phyloP scores from a whole-genome alignment of 495 filamentous ascomycete genomes.

The Lophium mytilinum region DNA sequence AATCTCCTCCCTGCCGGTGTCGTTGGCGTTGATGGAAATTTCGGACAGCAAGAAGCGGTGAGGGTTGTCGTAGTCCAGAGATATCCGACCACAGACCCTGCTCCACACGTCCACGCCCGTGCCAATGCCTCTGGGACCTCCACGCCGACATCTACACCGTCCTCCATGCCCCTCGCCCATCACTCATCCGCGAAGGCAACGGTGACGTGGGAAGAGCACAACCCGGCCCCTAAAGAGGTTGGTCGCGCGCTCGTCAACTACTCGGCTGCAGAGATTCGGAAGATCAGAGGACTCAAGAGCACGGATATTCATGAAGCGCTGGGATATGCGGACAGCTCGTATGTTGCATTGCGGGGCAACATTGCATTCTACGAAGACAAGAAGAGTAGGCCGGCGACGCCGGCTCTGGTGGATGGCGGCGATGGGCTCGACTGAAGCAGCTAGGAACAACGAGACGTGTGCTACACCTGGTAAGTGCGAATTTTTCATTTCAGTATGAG shows the following conservation, averaged over 20 bases:
- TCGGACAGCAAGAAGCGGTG: slow-evolving; percentile 88
- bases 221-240: slow-evolving; percentile 58
- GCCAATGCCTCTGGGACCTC: neutral
- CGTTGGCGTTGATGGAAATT: slow-evolving; percentile 77
- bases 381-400: slow-evolving; percentile 33
- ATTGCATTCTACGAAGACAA: slow-evolving; percentile 59
- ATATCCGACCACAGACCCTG: slow-evolving; percentile 3
- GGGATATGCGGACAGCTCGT: slow-evolving; percentile 90
- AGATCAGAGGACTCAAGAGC: slow-evolving; percentile 80
- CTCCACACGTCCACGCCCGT: slow-evolving; percentile 27
- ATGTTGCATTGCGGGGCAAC: slow-evolving; percentile 84
- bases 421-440: too few species aligned
- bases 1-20: slow-evolving; percentile 88
- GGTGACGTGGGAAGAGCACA: slow-evolving; percentile 21
- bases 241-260: slow-evolving; percentile 93
- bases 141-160: neutral
- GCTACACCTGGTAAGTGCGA: too few species aligned
- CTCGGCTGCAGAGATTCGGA: slow-evolving; percentile 66
- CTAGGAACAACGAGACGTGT: too few species aligned
- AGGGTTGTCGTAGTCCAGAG: slow-evolving; percentile 67
- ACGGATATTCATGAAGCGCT: slow-evolving; percentile 66
- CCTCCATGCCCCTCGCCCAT: slow-evolving; percentile 15
- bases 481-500: too few species aligned
- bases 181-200: too few species aligned
- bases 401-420: slow-evolving; percentile 15